Conservation (phyloP, 805 yeast genomes). For the Starmerella khaoyaiensis region DNA sequence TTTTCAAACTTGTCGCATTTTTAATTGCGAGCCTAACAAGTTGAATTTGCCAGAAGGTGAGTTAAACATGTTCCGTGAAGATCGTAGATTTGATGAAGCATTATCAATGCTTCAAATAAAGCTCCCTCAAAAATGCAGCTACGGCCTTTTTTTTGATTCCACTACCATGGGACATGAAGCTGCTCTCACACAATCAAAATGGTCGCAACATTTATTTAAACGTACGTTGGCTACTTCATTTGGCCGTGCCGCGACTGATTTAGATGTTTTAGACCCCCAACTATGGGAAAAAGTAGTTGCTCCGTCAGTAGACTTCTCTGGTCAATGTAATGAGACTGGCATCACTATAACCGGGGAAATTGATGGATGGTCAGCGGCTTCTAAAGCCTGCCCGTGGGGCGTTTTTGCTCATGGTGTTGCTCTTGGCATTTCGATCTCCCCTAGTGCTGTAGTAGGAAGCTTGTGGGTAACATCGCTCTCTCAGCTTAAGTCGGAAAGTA, state of each 20-base stretch:
- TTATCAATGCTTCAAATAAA: constrained; percentile 60
- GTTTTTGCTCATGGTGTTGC: constrained; percentile 81
- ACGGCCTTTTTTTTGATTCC: constrained; percentile 30
- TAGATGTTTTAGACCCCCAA: constrained; percentile 57
- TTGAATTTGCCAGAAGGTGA: too few species aligned
- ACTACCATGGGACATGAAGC: constrained; percentile 44
- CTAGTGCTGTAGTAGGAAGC: constrained; percentile 55
- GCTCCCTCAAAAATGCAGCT: constrained; percentile 36
- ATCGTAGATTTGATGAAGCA: constrained; percentile 67
- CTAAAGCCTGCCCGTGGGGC: constrained; percentile 10
- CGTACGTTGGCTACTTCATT: constrained; percentile 65
- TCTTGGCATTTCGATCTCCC: constrained; percentile 65
- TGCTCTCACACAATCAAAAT: constrained; percentile 39
- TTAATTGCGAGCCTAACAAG: too few species aligned
- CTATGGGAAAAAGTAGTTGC: constrained; percentile 75
- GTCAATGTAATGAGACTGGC: constrained; percentile 14
- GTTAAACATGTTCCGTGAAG: constrained; percentile 60
- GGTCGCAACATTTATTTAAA: constrained; percentile 49
- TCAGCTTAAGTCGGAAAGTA: constrained; percentile 45
- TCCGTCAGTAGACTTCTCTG: constrained; percentile 55
- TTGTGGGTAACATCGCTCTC: constrained; percentile 69
- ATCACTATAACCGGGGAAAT: constrained; percentile 5
- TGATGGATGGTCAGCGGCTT: constrained; percentile 6
- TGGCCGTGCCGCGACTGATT: constrained; percentile 65
- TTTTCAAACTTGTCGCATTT: too few species aligned